These are phyloP conservation scores for Triadica sebifera DNA, from an alignment of 345 rosid species.

Conservation along the genomic window DNA sequence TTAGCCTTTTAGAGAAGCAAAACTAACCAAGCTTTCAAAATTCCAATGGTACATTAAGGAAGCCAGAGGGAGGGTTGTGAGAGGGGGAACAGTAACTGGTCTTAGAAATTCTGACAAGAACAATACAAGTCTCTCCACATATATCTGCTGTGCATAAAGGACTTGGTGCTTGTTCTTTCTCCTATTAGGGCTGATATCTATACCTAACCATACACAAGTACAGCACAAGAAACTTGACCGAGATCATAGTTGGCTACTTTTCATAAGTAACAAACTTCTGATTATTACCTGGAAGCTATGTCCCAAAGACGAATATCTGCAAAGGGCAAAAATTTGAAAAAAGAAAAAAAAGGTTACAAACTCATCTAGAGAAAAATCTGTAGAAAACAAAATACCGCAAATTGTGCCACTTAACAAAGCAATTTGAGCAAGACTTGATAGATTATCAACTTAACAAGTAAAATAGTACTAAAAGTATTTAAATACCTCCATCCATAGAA, in stretches of 20 bases:
- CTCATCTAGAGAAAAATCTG: background rate
- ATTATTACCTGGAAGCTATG: constrained; percentile 67
- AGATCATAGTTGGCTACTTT: background rate
- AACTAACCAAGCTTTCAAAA: background rate
- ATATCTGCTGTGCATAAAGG: background rate
- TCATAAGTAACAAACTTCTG: background rate
- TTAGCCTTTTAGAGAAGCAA: background rate
- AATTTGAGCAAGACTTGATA: background rate
- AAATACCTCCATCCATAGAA: constrained; percentile 92
- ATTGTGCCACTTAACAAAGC: background rate
- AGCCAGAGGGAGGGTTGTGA: background rate
- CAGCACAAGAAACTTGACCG: background rate
- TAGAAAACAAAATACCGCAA: background rate
- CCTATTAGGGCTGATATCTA: background rate
- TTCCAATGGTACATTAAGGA: background rate
- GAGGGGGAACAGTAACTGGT: background rate
- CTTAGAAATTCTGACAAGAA: background rate
- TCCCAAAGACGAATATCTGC: constrained; percentile 98
- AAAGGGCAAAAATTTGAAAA: constrained; percentile 3
- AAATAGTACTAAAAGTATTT: background rate
- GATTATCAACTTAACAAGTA: background rate
- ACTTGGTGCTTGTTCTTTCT: background rate
- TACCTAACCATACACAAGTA: background rate
- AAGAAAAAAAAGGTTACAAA: background rate
- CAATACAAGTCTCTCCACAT: background rate